Percentiles rank a stretch among this genome's conserved stretches.
Conservation (phyloP, 257 asterid genomes). For the Anisodus tanguticus region DNA sequence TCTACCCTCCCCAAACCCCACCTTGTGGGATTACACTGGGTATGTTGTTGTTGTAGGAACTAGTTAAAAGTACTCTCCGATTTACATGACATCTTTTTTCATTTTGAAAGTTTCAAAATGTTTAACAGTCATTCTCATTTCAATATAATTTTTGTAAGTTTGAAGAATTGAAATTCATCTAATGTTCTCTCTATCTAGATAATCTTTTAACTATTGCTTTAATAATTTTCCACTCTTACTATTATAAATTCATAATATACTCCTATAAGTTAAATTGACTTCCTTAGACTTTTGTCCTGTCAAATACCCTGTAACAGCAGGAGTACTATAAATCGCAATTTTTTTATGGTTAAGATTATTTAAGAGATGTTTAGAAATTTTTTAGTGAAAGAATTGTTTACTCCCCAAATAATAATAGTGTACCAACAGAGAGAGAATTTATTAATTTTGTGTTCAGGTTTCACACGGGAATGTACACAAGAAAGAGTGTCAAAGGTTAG, state of each 20-base stretch:
- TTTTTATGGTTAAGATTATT: background rate
- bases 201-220: too few relatives aligned
- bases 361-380: background rate
- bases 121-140: too few relatives aligned
- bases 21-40: too few relatives aligned
- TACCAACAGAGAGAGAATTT: background rate
- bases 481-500: slow-evolving; percentile 74
- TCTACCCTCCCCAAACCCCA: too few relatives aligned
- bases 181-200: too few relatives aligned
- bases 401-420: background rate
- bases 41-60: too few relatives aligned
- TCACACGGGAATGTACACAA: slow-evolving; percentile 73
- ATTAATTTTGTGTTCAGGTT: slow-evolving; percentile 44
- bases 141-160: too few relatives aligned
- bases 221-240: too few relatives aligned
- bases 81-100: too few relatives aligned
- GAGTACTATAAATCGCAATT: background rate
- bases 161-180: too few relatives aligned
- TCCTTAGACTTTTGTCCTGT: background rate
- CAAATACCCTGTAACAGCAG: background rate
- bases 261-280: background rate
- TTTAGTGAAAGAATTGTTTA: background rate
- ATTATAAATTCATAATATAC: background rate
- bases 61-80: too few relatives aligned
- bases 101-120: too few relatives aligned